Conservation (phyloP, 2,329 filamentous ascomycete genomes). For the Niveomyces coronatus region DNA sequence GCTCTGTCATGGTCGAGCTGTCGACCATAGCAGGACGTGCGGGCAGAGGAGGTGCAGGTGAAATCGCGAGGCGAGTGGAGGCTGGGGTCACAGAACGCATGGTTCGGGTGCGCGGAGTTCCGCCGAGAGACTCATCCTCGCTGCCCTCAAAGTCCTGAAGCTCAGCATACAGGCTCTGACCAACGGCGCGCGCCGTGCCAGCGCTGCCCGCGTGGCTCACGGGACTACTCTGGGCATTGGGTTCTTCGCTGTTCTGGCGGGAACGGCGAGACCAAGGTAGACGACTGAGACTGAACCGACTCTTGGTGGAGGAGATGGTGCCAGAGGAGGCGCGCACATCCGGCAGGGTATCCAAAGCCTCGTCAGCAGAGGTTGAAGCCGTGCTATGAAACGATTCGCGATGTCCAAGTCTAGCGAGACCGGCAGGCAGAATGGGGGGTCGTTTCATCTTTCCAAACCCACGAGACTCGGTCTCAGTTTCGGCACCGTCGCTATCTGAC, state of each 20-base stretch:
- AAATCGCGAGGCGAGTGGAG: slow-evolving; percentile 32
- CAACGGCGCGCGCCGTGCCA: slow-evolving; percentile 38
- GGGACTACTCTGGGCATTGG: slow-evolving; percentile 47
- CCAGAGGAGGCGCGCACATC: slow-evolving; percentile 52
- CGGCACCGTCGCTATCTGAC: slow-evolving; percentile 59
- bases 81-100: slow-evolving; percentile 37
- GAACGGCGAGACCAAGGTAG: slow-evolving; percentile 49
- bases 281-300: slow-evolving; percentile 62
- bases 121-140: slow-evolving; percentile 57
- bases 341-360: slow-evolving; percentile 50
- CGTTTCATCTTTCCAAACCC: slow-evolving; percentile 32
- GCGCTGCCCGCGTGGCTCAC: slow-evolving; percentile 43
- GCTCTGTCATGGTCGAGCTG: slow-evolving; percentile 50
- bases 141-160: slow-evolving; percentile 70
- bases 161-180: slow-evolving; percentile 85
- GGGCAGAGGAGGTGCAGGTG: slow-evolving; percentile 40
- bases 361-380: slow-evolving; percentile 75
- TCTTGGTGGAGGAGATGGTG: slow-evolving; percentile 53
- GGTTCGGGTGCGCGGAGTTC: slow-evolving; percentile 44
- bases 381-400: slow-evolving; percentile 73
- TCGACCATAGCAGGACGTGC: slow-evolving; percentile 49
- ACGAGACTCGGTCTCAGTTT: slow-evolving; percentile 72
- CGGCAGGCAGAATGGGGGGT: slow-evolving; percentile 30
- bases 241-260: slow-evolving; percentile 50
- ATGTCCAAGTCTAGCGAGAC: slow-evolving; percentile 33